Evolutionary conservation across 1,139 yeast species (phyloP).

Genomic region (Hyphopichia khmerensis): DNA sequence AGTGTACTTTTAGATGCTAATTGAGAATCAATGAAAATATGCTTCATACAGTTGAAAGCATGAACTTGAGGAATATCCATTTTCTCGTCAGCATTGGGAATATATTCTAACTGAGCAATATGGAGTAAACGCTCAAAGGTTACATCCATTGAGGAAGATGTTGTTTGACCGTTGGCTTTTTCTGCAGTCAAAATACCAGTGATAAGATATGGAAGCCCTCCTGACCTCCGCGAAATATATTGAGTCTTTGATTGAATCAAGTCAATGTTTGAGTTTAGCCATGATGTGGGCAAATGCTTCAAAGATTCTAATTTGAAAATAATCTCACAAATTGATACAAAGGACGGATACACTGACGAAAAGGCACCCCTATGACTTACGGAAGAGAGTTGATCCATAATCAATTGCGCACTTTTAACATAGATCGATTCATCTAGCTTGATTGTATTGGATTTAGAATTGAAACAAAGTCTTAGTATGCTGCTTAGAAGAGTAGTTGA

Average conservation of each 20-base stretch:
- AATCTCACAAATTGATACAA: conserved; percentile 57
- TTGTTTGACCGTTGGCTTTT: conserved; percentile 9
- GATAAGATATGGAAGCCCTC: conserved; percentile 80
- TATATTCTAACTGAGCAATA: conserved; percentile 54
- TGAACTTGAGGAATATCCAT: conserved; percentile 88
- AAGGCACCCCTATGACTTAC: conserved; percentile 92
- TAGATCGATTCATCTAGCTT: conserved; percentile 7
- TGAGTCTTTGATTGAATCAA: conserved; percentile 60
- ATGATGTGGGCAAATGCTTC: conserved; percentile 39
- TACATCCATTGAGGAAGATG: conserved; percentile 26
- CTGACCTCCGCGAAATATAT: conserved; percentile 82
- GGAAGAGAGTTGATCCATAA: conserved; percentile 65
- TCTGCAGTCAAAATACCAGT: conserved; percentile 70
- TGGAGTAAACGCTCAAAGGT: conserved; percentile 53
- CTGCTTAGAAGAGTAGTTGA: conserved; percentile 55
- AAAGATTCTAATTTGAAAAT: conserved; percentile 37
- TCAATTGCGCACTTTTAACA: conserved; percentile 31
- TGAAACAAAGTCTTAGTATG: conserved; percentile 22
- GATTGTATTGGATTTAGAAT: background rate
- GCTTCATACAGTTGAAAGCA: conserved; percentile 82
- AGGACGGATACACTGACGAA: conserved; percentile 81
- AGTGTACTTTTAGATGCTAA: conserved; percentile 53
- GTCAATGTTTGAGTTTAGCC: conserved; percentile 57
- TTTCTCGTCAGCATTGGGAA: conserved; percentile 47
- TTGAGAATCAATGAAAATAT: conserved; percentile 67